phyloP scores from a whole-genome alignment of 2,329 filamentous ascomycete species.

The Aspergillus pseudonomiae region DNA sequence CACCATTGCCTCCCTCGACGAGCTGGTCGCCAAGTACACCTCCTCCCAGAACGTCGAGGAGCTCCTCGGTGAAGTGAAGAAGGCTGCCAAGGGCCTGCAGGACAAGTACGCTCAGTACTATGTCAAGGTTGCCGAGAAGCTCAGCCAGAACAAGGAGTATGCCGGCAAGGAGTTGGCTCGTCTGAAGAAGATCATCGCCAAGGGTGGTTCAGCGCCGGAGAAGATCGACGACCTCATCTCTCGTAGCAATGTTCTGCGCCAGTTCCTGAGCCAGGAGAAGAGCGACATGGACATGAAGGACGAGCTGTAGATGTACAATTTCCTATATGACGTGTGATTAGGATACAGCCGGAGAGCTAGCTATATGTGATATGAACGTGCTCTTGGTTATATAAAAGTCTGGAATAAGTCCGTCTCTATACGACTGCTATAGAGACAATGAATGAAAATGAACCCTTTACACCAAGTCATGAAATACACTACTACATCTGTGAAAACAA shows the following conservation, averaged over 20 bases:
- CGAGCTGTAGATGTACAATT: slow-evolving; percentile 55
- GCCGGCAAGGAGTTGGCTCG: slow-evolving; percentile 83
- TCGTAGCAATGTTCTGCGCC: slow-evolving; percentile 85
- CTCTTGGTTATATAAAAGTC: not conserved
- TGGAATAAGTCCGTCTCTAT: not conserved
- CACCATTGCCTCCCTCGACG: slow-evolving; percentile 77
- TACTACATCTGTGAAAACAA: not conserved
- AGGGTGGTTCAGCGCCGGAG: slow-evolving; percentile 79
- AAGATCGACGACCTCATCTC: slow-evolving; percentile 87
- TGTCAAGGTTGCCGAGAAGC: slow-evolving; percentile 84
- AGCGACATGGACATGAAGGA: slow-evolving; percentile 63
- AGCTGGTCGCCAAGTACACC: slow-evolving; percentile 71
- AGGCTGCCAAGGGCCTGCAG: slow-evolving; percentile 67
- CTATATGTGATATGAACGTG: slow-evolving; percentile 3
- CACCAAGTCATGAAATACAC: not conserved
- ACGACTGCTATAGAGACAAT: not conserved
- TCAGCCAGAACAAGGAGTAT: slow-evolving; percentile 74
- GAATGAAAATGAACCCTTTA: not conserved
- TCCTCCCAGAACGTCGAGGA: slow-evolving; percentile 65
- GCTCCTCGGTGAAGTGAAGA: slow-evolving; percentile 71
- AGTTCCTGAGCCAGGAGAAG: slow-evolving; percentile 67
- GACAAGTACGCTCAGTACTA: slow-evolving; percentile 94
- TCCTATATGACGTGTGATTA: not conserved
- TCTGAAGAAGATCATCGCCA: slow-evolving; percentile 77
- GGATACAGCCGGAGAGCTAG: not conserved